Percentiles rank a stretch among this genome's conserved stretches.
Conservation (phyloP, 768 basidiomycete species). For the Lanmaoa rubissima region DNA sequence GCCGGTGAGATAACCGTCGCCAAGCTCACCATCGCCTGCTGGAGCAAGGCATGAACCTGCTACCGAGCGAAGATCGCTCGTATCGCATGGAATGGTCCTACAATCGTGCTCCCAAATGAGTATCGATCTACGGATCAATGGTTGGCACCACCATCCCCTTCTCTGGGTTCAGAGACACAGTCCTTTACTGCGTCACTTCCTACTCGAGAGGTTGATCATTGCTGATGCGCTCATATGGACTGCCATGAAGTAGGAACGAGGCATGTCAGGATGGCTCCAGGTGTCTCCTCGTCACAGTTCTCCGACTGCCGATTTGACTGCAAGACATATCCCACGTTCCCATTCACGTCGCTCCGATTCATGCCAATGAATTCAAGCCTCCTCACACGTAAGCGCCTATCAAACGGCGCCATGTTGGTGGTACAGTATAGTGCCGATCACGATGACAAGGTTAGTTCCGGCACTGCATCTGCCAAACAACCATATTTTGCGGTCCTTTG, state of each 20-base stretch:
- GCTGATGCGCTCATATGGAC: background rate
- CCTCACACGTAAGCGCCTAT: background rate
- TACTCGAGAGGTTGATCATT: background rate
- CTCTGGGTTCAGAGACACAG: background rate
- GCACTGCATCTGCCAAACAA: background rate
- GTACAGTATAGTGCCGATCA: background rate
- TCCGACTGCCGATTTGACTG: background rate
- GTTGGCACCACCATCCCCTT: background rate
- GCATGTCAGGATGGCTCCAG: background rate
- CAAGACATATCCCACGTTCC: background rate
- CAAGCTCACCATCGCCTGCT: no score
- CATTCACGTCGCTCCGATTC: background rate
- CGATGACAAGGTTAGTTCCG: conserved; percentile 3
- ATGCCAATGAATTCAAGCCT: no score
- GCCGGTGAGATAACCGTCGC: no score
- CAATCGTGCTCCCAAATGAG: no score
- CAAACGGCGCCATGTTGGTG: background rate
- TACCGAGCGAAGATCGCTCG: no score
- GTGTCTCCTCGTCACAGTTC: background rate
- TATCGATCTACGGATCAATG: background rate
- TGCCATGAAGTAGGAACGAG: background rate
- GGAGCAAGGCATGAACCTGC: no score
- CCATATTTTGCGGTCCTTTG: background rate
- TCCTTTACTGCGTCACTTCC: background rate
- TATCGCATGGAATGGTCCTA: no score